Evolutionary conservation across 2,329 filamentous ascomycete species (phyloP).

Genomic region (Colletotrichum graminicola): DNA sequence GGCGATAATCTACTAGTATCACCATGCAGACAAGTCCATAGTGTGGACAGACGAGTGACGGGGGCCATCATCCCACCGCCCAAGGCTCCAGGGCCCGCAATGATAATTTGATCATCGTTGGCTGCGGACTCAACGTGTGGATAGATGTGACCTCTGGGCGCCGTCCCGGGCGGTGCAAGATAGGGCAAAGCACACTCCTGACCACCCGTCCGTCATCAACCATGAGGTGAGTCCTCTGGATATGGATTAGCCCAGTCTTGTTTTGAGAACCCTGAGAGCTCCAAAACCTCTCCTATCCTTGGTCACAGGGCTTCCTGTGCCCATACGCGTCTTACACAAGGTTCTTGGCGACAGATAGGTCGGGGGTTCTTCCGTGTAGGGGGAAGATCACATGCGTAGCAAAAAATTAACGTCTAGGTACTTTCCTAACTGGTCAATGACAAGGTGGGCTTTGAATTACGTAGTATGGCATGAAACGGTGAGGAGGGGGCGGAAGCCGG

Average conservation of each 20-base stretch:
- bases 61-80: constrained; percentile 14
- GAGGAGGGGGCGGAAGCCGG: not conserved
- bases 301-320: constrained; percentile 26
- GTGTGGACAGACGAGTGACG: constrained; percentile 1
- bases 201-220: constrained; percentile 27
- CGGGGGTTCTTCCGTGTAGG: not conserved
- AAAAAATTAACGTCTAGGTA: constrained; percentile 1
- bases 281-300: constrained; percentile 5
- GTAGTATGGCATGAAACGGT: constrained; percentile 36
- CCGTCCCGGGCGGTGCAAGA: constrained; percentile 33
- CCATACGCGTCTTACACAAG: constrained; percentile 23
- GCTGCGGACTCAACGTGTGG: constrained; percentile 23
- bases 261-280: constrained; percentile 32
- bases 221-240: not conserved
- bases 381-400: not conserved
- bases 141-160: constrained; percentile 37
- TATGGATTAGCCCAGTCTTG: constrained; percentile 13
- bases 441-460: not conserved
- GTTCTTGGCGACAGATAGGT: constrained; percentile 1
- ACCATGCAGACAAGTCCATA: not conserved
- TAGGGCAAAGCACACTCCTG: constrained; percentile 9
- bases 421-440: constrained; percentile 13
- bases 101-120: constrained; percentile 32
- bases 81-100: constrained; percentile 8
- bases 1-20: not conserved